These are phyloP conservation scores for Pseudogymnoascus pannorum DNA, from an alignment of 2,329 filamentous ascomycete species.

Conservation along the genomic window DNA sequence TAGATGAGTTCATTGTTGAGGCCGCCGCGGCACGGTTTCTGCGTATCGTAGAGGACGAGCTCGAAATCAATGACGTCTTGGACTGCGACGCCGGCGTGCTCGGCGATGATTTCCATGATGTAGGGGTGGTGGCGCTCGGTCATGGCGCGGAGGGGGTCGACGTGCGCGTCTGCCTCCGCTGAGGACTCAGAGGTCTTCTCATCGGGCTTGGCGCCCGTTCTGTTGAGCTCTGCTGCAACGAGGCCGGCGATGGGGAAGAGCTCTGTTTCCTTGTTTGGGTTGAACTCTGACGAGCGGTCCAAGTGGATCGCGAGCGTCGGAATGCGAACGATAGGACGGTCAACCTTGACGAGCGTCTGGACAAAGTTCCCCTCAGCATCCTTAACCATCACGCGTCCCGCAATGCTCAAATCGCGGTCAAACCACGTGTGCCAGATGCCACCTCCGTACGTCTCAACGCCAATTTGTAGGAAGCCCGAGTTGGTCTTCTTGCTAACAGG, in stretches of 20 bases:
- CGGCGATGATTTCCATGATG: conserved; percentile 76
- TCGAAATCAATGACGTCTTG: conserved; percentile 86
- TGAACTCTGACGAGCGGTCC: conserved; percentile 75
- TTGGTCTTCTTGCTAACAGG: conserved; percentile 84
- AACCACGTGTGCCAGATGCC: conserved; percentile 99
- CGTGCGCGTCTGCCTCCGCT: conserved; percentile 35
- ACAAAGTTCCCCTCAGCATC: conserved; percentile 66
- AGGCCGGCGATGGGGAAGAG: conserved; percentile 89
- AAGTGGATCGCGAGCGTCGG: conserved; percentile 93
- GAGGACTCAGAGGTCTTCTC: conserved; percentile 31
- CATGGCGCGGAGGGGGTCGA: conserved; percentile 64
- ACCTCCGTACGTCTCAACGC: conserved; percentile 93
- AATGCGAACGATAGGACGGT: conserved; percentile 83
- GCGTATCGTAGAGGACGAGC: conserved; percentile 92
- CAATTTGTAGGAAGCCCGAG: conserved; percentile 86
- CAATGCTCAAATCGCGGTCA: conserved; percentile 85
- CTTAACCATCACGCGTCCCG: conserved; percentile 77
- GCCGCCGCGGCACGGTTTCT: conserved; percentile 82
- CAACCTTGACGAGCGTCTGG: conserved; percentile 82
- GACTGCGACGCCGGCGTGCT: conserved; percentile 63
- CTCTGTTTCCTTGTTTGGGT: conserved; percentile 96
- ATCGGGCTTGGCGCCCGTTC: conserved; percentile 44
- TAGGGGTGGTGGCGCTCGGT: conserved; percentile 82
- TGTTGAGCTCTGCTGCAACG: conserved; percentile 80
- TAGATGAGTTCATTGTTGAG: conserved; percentile 90